Base-by-base conservation (phyloP, 768 basidiomycete genomes). In the Austroboletus eburneus region DNA sequence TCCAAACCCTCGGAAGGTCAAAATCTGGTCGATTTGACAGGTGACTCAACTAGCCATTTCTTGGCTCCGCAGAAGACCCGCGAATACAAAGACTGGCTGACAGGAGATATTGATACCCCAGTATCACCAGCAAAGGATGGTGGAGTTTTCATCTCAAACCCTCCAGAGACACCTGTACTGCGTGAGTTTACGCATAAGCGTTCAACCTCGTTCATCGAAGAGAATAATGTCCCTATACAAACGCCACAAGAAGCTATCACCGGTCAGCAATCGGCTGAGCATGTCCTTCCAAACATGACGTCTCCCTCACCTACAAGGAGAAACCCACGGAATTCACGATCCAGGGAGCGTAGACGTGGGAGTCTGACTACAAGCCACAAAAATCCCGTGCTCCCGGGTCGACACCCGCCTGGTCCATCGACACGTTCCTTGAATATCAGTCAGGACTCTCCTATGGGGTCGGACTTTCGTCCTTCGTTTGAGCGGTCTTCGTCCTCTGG, bases 161-260 rank as follows among this genome's bases (percentile, higher is more conserved):
- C 23, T 32, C 45, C 61, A 32, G 66, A 71, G 38, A 63, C 70
- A 18, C 77, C 82, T 3, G 68, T 83, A 24, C 64, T 87, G 42
- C 80, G 86, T 45, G 78, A 83, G 17, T 85, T 83, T 16, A 84
- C 84, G 18, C 79, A 80, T 59, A 88, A 87, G 66, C 79, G 84
- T 12, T 77, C 84, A n/a, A n/a, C n/a, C 29, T 87, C 85, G 3
- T 73, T 78, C 42, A 77, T 86, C 27, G 76, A 85, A 55, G 74
- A 72, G 49, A 73, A 66, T 20, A 61, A 51, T 12, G 42, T 66
- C 20, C 54, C 43, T 23, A 45, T 69, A 30, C 61, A 57, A 43
- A 46, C 52, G 3, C 63, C 65, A 22, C 67, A 69, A 43, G 65
- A 69, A 57, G 65, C 61, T 64, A 63, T 60, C 54, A 66, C 51